Base-by-base conservation (phyloP, 78 protist genomes). In the Polysphondylium violaceum region DNA sequence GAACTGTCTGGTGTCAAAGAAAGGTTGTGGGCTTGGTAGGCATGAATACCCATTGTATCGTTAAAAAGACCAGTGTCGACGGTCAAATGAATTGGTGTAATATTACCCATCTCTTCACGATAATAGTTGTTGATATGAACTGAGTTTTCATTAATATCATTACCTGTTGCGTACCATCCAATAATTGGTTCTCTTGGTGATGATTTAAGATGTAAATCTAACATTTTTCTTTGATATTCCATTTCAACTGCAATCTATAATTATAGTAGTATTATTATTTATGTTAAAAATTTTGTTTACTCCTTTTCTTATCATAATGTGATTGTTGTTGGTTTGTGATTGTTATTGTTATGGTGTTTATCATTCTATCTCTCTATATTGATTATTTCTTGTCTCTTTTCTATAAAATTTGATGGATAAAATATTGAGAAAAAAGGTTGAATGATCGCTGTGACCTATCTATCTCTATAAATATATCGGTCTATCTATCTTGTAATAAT, bases 91-190 rank as follows among this genome's bases (percentile, higher is more conserved):
- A 88, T 72, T 59, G 94, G 94, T 63, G 87, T 44, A 19, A 19
- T 16, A 41, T 75, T 64, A 38, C 72, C 72, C 94, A 88, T 93
- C 33, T 86, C 91, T 25, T 86, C 87, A 69, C 88, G 78, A 55
- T 93, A 93, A n/a, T 86, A 86, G 47, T 93, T 85, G 61, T 93
- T 86, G 58, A 93, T 93, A 35, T 75, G 59, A 11, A 75, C 91
- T 47, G 76, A 61, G 75, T 75, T 86, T 61, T 83, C 93, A 61
- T 78, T 86, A 25, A 86, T 71, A 47, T 83, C 91, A 40, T 74
- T 72, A 23, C 95, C 95, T n/a, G 95, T 93, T 43, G 95, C 78
- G 47, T 86, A 93, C 95, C 95, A 93, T 29, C 95, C 95, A 68
- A 93, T 53, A 53, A 93, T 85, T 67, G 91, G 93, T 71, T 93